Conservation (phyloP, 148 eudicot species). For the Cornus kousa region DNA sequence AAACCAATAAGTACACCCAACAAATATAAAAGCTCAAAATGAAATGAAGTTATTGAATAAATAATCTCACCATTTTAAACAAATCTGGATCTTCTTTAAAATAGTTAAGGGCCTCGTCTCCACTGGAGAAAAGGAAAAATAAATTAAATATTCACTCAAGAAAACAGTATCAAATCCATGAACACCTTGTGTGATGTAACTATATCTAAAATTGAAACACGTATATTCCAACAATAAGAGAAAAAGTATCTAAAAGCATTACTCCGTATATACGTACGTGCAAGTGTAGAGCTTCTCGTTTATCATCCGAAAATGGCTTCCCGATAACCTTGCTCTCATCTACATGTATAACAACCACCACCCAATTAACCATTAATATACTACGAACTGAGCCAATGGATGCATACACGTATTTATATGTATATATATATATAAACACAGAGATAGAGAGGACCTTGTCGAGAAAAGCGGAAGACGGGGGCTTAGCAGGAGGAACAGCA, state of each 20-base stretch:
- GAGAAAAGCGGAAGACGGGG: conserved; percentile 35
- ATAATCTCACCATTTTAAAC: conserved; percentile 64
- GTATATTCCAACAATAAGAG: background rate
- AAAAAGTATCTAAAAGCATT: background rate
- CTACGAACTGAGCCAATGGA: background rate
- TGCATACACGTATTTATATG: background rate
- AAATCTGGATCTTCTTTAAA: conserved; percentile 76
- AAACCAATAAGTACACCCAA: background rate
- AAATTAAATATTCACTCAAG: too few relatives aligned
- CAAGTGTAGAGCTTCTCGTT: conserved; percentile 98
- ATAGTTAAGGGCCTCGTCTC: conserved; percentile 75
- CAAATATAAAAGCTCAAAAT: background rate
- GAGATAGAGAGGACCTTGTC: conserved; percentile 37
- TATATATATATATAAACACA: conserved; percentile 3
- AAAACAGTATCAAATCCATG: background rate
- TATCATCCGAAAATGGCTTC: conserved; percentile 91
- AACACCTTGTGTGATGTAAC: too few relatives aligned
- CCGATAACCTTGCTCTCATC: conserved; percentile 87
- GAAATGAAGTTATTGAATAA: background rate
- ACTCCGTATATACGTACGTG: conserved; percentile 58
- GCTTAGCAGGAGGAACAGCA: conserved; percentile 8
- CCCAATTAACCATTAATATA: background rate
- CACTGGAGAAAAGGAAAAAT: conserved; percentile 40
- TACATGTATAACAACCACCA: conserved; percentile 18
- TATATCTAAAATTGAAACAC: background rate